Percentiles rank a stretch among this genome's conserved stretches.
Evolutionary conservation across 2,329 filamentous ascomycete species (phyloP).

Genomic region (Pyricularia sp.): DNA sequence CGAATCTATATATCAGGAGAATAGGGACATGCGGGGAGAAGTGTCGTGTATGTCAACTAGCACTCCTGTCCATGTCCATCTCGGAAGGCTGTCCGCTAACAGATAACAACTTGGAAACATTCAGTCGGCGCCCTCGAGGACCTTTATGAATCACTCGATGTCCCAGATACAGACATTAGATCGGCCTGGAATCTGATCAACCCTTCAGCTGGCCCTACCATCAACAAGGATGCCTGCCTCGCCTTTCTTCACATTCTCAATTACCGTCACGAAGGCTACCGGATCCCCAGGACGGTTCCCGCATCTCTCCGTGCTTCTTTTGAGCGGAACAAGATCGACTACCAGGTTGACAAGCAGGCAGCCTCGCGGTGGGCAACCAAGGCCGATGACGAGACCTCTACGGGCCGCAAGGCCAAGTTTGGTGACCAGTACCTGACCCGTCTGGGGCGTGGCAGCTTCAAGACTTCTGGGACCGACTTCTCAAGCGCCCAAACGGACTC

Average conservation of each 20-base stretch:
- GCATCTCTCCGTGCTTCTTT: slow-evolving; percentile 86
- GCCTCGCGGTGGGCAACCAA: slow-evolving; percentile 71
- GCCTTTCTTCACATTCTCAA: slow-evolving; percentile 96
- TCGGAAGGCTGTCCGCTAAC: background rate
- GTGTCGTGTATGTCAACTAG: slow-evolving; percentile 55
- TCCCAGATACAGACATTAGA: slow-evolving; percentile 69
- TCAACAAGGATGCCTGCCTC: slow-evolving; percentile 90
- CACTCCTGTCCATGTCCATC: background rate
- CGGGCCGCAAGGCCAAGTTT: slow-evolving; percentile 92
- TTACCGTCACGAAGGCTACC: slow-evolving; percentile 87
- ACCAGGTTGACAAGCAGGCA: slow-evolving; percentile 74
- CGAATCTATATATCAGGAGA: slow-evolving; percentile 93
- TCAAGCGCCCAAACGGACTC: slow-evolving; percentile 67
- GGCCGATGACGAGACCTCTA: slow-evolving; percentile 69
- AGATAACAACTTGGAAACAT: background rate
- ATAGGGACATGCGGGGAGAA: slow-evolving; percentile 78
- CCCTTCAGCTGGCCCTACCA: slow-evolving; percentile 69
- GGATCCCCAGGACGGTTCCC: slow-evolving; percentile 85
- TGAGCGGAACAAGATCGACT: slow-evolving; percentile 94
- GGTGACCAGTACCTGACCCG: slow-evolving; percentile 93
- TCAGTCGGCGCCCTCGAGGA: slow-evolving; percentile 69
- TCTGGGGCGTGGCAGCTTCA: slow-evolving; percentile 74
- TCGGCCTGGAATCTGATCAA: slow-evolving; percentile 98
- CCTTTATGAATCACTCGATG: slow-evolving; percentile 73
- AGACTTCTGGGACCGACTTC: slow-evolving; percentile 84